Evolutionary conservation across 2,329 filamentous ascomycete genomes (phyloP).

Genomic region (Lasiodiplodia hormozganensis): DNA sequence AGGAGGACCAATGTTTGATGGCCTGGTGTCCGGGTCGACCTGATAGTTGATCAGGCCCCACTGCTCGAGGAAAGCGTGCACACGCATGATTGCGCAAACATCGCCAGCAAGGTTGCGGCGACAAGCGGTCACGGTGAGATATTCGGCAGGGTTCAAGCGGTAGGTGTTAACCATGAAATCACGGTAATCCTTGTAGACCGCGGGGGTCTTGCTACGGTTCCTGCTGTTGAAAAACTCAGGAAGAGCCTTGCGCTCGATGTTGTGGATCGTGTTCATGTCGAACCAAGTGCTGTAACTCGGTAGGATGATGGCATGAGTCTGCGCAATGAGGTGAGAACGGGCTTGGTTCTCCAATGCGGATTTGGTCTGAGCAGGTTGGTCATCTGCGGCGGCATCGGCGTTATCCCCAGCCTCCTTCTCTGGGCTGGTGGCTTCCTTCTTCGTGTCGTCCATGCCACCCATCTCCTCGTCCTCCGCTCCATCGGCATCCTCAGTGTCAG

Average conservation of each 20-base stretch:
- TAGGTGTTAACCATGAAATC: conserved; percentile 99
- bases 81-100: conserved; percentile 98
- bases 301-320: conserved; percentile 94
- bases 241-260: conserved; percentile 90
- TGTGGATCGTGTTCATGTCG: conserved; percentile 92
- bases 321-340: conserved; percentile 87
- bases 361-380: conserved; percentile 72
- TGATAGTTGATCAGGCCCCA: conserved; percentile 99
- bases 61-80: conserved; percentile 96
- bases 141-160: conserved; percentile 92
- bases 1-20: conserved; percentile 92
- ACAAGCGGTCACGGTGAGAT: conserved; percentile 95
- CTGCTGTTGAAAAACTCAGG: conserved; percentile 98
- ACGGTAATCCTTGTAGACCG: conserved; percentile 98
- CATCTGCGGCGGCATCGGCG: conserved; percentile 56
- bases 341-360: conserved; percentile 83
- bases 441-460: conserved; percentile 47
- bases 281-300: conserved; percentile 99
- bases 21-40: conserved; percentile 95
- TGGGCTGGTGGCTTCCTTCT: conserved; percentile 42
- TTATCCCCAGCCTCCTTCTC: conserved; percentile 38
- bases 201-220: conserved; percentile 96
- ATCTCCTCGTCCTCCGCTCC: conserved; percentile 77
- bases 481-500: conserved; percentile 62
- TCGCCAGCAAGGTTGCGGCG: conserved; percentile 93